These are phyloP conservation scores for Sporothrix variecibatus DNA, from an alignment of 2,329 filamentous ascomycete species.

Conservation along the genomic window DNA sequence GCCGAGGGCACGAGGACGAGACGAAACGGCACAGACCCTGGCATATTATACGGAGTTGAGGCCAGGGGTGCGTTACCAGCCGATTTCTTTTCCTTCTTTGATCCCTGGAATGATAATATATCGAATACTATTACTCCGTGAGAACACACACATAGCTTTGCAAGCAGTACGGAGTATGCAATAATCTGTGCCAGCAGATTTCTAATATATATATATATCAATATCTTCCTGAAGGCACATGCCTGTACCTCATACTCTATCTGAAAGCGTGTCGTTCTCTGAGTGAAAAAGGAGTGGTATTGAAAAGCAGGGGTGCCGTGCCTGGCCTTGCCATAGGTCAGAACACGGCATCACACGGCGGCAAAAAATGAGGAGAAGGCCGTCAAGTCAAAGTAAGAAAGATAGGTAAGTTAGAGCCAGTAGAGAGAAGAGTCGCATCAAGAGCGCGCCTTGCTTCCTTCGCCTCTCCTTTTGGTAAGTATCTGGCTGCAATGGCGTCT, in stretches of 20 bases:
- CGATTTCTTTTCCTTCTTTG: not conserved
- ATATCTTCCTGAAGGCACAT: not conserved
- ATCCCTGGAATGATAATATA: not conserved
- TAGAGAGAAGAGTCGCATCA: not conserved
- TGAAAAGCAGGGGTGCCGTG: slow-evolving; percentile 8
- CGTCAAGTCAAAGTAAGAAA: not conserved
- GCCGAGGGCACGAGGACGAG: not conserved
- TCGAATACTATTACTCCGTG: not conserved
- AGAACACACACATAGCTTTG: not conserved
- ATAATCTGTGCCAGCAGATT: not conserved
- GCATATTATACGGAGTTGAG: not conserved
- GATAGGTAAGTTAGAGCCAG: not conserved
- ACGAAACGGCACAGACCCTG: slow-evolving; percentile 17
- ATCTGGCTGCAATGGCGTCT: not conserved
- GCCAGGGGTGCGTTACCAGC: not conserved
- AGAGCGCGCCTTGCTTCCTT: not conserved
- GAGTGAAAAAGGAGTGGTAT: not conserved
- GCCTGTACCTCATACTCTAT: not conserved
- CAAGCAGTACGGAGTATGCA: too few relatives aligned
- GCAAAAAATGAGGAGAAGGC: not conserved
- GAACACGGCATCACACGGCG: slow-evolving; percentile 20
- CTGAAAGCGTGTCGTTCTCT: not conserved
- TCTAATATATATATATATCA: not conserved
- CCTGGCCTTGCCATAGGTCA: slow-evolving; percentile 15
- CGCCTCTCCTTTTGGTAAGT: not conserved